phyloP scores from a whole-genome alignment of 805 yeast species.

The Cyberlindnera lachancei region DNA sequence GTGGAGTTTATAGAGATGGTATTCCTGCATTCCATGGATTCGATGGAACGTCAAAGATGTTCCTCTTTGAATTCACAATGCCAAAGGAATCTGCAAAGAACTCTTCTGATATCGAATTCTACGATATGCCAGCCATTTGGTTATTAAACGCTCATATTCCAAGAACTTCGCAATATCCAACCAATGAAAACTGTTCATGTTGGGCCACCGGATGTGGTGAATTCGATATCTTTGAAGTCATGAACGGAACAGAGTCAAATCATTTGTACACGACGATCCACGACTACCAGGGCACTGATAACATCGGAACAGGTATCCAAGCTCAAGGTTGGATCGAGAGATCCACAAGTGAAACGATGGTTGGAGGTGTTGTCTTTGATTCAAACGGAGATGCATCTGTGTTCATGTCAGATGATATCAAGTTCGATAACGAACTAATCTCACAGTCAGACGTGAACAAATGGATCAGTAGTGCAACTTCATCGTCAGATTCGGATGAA shows the following conservation, averaged over 20 bases:
- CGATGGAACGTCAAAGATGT: constrained; percentile 61
- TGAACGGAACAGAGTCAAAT: constrained; percentile 50
- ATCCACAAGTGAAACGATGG: constrained; percentile 43
- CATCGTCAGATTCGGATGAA: constrained; percentile 21
- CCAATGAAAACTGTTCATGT: constrained; percentile 58
- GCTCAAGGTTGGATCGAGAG: constrained; percentile 50
- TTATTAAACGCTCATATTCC: constrained; percentile 65
- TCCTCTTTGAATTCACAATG: constrained; percentile 61
- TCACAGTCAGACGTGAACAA: constrained; percentile 33
- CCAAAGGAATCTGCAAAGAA: constrained; percentile 43
- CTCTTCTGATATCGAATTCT: constrained; percentile 24
- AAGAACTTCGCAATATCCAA: constrained; percentile 65
- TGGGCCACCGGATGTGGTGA: constrained; percentile 80
- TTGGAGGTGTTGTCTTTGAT: constrained; percentile 68
- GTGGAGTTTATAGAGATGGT: constrained; percentile 72
- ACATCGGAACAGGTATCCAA: constrained; percentile 53
- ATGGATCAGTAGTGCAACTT: constrained; percentile 39
- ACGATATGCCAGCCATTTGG: constrained; percentile 75
- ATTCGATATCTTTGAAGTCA: constrained; percentile 67
- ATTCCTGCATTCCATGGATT: constrained; percentile 72
- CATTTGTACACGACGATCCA: constrained; percentile 64
- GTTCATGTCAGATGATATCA: constrained; percentile 48
- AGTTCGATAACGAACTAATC: constrained; percentile 40
- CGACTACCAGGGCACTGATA: constrained; percentile 66
- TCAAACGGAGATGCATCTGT: constrained; percentile 53